phyloP scores from a whole-genome alignment of 192 early-diverging fungal species.

The Umbelopsis isabellina region DNA sequence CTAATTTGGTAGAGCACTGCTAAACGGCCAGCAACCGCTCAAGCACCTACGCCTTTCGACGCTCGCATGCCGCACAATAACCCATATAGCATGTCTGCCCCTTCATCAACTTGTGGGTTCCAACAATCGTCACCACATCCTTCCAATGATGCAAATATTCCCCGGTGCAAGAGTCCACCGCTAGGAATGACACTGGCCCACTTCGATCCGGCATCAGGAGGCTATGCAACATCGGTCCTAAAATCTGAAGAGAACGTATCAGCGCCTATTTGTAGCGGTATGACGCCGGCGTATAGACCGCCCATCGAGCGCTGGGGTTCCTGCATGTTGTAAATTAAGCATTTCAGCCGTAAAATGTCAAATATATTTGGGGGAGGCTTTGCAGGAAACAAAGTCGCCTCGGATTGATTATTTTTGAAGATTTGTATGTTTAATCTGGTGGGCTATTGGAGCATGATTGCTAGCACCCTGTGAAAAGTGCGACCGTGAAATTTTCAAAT shows the following conservation, averaged over 20 bases:
- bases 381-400: no score
- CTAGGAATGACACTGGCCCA: slow-evolving; percentile 44
- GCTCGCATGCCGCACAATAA: neutral
- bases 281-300: slow-evolving; percentile 36
- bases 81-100: neutral
- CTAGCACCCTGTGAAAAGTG: no score
- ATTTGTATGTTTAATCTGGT: no score
- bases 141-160: slow-evolving; percentile 6
- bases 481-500: no score
- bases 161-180: slow-evolving; percentile 28
- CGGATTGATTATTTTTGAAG: no score
- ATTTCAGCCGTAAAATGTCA: no score
- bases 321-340: slow-evolving; percentile 26
- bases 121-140: neutral
- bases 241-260: slow-evolving; percentile 14
- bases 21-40: neutral
- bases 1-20: slow-evolving; percentile 14
- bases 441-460: no score
- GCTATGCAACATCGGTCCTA: slow-evolving; percentile 28
- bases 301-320: slow-evolving; percentile 42
- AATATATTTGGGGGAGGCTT: no score
- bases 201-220: slow-evolving; percentile 29
- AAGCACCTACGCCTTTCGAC: neutral
- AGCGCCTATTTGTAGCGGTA: slow-evolving; percentile 32
- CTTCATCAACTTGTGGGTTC: neutral